These are phyloP conservation scores for Shiraia bambusicola DNA, from an alignment of 2,329 filamentous ascomycete species.

Conservation along the genomic window DNA sequence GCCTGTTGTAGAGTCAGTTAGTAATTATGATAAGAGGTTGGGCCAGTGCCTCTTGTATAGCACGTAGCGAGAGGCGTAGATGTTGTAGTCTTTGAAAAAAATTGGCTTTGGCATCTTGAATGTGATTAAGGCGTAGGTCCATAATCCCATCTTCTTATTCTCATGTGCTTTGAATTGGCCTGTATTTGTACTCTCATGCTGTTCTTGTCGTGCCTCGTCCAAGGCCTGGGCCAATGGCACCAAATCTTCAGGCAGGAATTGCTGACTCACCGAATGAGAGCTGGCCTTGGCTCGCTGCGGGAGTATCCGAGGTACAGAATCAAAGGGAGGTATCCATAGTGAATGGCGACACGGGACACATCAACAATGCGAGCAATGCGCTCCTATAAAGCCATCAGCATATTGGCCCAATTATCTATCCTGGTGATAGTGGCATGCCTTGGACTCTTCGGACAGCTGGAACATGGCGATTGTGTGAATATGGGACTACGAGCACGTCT, in stretches of 20 bases:
- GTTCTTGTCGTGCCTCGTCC: no score
- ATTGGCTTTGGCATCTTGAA: no score
- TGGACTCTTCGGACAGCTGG: conserved; percentile 91
- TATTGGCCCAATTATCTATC: background rate
- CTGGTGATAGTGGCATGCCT: conserved; percentile 58
- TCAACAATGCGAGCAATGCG: conserved; percentile 97
- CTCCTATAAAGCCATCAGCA: conserved; percentile 63
- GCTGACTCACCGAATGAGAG: conserved; percentile 65
- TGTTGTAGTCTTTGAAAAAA: no score
- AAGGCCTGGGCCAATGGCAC: background rate
- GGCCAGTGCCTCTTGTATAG: no score
- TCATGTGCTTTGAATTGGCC: no score
- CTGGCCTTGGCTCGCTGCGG: conserved; percentile 86
- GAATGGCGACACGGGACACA: conserved; percentile 86
- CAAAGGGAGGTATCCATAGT: conserved; percentile 96
- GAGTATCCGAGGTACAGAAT: conserved; percentile 98
- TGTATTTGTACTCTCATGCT: no score
- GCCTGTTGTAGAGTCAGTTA: conserved; percentile 16
- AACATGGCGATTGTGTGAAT: conserved; percentile 46
- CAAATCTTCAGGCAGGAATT: background rate
- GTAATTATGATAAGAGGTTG: no score
- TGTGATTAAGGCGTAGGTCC: no score
- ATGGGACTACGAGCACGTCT: conserved; percentile 1
- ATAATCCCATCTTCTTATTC: no score
- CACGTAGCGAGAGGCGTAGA: no score